A percentile compares a stretch with the other conserved stretches of the same genome.
These are phyloP conservation scores for Grosmannia serpens DNA, from an alignment of 2,329 filamentous ascomycete genomes.

Conservation along the genomic window DNA sequence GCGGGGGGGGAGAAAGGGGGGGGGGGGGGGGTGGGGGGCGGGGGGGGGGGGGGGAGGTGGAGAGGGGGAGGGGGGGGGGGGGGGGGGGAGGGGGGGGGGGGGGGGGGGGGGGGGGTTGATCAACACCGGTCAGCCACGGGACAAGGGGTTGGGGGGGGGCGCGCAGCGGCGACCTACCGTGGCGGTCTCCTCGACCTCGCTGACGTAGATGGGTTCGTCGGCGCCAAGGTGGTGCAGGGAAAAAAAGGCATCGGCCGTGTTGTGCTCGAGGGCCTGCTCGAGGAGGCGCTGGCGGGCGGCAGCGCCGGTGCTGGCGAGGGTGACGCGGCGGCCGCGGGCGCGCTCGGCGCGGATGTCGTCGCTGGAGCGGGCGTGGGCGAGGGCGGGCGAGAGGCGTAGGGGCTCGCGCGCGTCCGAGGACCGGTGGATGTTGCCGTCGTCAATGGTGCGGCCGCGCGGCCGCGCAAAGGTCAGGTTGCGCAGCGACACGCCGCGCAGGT, in stretches of 20 bases:
- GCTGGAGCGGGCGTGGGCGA: conserved; percentile 46
- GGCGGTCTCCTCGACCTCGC: conserved; percentile 66
- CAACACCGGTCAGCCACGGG: neutral
- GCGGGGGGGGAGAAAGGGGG: too few species aligned
- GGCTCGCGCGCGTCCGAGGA: conserved; percentile 53
- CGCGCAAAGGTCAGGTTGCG: conserved; percentile 68
- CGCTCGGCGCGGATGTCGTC: conserved; percentile 31
- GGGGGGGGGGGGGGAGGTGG: too few species aligned
- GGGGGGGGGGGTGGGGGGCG: too few species aligned
- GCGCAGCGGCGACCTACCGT: conserved; percentile 34
- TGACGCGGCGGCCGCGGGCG: conserved; percentile 35
- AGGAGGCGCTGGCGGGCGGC: conserved; percentile 58
- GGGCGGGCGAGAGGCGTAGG: conserved; percentile 33
- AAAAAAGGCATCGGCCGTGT: conserved; percentile 82
- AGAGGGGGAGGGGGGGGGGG: too few species aligned
- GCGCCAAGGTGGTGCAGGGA: conserved; percentile 60
- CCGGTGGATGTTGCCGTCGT: conserved; percentile 60
- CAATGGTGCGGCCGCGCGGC: conserved; percentile 50
- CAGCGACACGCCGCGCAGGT: conserved; percentile 75
- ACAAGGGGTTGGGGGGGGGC: neutral
- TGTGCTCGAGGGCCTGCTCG: conserved; percentile 57
- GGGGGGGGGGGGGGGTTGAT: too few species aligned
- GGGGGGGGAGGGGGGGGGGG: too few species aligned
- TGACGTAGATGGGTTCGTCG: conserved; percentile 75
- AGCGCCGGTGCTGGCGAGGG: conserved; percentile 29